Percentiles rank a stretch among this genome's conserved stretches.
phyloP scores from a whole-genome alignment of 495 filamentous ascomycete genomes.

The Penicillium canariense region DNA sequence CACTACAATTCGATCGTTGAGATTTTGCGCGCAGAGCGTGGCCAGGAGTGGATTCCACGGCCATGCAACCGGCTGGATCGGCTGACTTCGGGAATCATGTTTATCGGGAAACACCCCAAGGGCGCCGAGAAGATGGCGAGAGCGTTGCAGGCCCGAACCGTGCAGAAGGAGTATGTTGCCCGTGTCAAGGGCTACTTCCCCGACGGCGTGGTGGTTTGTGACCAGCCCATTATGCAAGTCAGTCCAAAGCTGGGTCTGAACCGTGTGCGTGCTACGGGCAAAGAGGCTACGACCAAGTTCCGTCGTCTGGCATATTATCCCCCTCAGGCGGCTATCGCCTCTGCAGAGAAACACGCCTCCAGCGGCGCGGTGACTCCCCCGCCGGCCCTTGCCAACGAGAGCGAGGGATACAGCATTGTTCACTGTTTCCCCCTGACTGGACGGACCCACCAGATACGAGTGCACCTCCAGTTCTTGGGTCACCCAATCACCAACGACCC shows the following conservation, averaged over 20 bases:
- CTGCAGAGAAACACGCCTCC: slow-evolving; percentile 15
- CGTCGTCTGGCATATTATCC: slow-evolving; percentile 85
- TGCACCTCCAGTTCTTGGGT: slow-evolving; percentile 91
- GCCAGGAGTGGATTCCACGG: slow-evolving; percentile 66
- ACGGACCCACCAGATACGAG: slow-evolving; percentile 90
- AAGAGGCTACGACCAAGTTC: slow-evolving; percentile 86
- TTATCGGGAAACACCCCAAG: slow-evolving; percentile 79
- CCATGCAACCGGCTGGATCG: slow-evolving; percentile 94
- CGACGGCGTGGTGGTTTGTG: slow-evolving; percentile 74
- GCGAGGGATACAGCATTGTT: slow-evolving; percentile 85
- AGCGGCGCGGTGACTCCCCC: slow-evolving; percentile 34
- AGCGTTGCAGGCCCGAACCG: slow-evolving; percentile 70
- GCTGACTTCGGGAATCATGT: slow-evolving; percentile 95
- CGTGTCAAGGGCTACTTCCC: slow-evolving; percentile 90
- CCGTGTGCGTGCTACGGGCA: slow-evolving; percentile 87
- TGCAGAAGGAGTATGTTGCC: slow-evolving; percentile 93
- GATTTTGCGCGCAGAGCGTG: slow-evolving; percentile 80
- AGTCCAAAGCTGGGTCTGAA: slow-evolving; percentile 95
- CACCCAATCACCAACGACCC: slow-evolving; percentile 96
- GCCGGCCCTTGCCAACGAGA: slow-evolving; percentile 26
- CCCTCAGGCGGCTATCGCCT: slow-evolving; percentile 27
- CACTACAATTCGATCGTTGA: slow-evolving; percentile 92
- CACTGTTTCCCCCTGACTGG: slow-evolving; percentile 91
- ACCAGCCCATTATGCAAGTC: slow-evolving; percentile 89
- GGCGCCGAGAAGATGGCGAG: slow-evolving; percentile 72